Evolutionary conservation across 2,329 filamentous ascomycete genomes (phyloP).

Genomic region (Emergomyces pasteurianus): DNA sequence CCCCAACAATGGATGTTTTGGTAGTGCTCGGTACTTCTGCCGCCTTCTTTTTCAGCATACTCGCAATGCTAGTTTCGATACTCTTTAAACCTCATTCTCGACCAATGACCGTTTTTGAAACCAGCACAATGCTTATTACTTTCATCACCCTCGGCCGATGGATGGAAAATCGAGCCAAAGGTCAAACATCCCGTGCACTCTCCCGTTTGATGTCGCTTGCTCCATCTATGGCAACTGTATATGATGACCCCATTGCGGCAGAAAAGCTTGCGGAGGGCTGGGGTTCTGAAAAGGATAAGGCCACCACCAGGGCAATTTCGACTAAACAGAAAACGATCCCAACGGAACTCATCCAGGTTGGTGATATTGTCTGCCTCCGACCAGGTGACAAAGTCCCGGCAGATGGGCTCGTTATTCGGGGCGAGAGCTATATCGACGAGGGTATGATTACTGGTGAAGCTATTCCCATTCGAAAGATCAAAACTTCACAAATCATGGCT

Average conservation of each 20-base stretch:
- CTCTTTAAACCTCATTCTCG: conserved; percentile 61
- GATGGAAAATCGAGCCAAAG: conserved; percentile 88
- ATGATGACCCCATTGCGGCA: conserved; percentile 83
- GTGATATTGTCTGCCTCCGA: conserved; percentile 82
- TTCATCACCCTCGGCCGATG: conserved; percentile 87
- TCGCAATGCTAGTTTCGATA: conserved; percentile 75
- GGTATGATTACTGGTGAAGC: conserved; percentile 98
- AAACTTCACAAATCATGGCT: conserved; percentile 69
- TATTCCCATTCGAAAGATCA: conserved; percentile 83
- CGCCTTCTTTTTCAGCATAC: conserved; percentile 89
- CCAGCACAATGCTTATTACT: conserved; percentile 94
- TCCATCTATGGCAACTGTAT: conserved; percentile 94
- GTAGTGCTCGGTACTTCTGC: conserved; percentile 88
- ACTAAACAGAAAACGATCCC: conserved; percentile 79
- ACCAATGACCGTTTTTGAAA: conserved; percentile 88
- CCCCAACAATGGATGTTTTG: conserved; percentile 95
- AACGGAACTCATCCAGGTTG: conserved; percentile 86
- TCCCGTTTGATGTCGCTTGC: conserved; percentile 91
- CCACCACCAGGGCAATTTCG: conserved; percentile 20
- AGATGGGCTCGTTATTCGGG: conserved; percentile 74
- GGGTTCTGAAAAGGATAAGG: conserved; percentile 31
- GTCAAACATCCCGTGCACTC: conserved; percentile 86
- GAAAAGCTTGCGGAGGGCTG: conserved; percentile 80
- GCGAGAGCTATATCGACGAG: conserved; percentile 89
- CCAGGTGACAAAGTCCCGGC: conserved; percentile 96